Evolutionary conservation across 2,329 filamentous ascomycete genomes (phyloP), one percentile per base, ranked within the genome.

Genomic region (Talaromyces albobiverticillius): DNA sequence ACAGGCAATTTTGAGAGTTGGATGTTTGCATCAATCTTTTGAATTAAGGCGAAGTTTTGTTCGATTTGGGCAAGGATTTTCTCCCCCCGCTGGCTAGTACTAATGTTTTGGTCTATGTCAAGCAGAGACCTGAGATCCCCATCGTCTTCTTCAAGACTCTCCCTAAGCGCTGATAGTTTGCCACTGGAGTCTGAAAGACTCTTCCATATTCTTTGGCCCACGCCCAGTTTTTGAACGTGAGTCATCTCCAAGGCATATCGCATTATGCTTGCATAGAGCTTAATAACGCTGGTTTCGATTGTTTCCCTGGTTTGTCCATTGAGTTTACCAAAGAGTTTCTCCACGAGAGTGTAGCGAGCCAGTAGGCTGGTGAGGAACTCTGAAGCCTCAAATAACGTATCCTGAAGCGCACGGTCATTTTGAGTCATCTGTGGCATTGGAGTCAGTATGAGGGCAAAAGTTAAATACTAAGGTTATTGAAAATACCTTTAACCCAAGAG

Each of bases 401-500:
- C 47, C 16, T 38, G 52, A 14, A 41, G 26, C 8, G 59, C 16
- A 25, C 1, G 29, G 34, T 53, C 29, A 25, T 60, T 63, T 51
- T 61, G 38, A 2, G 45, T 25, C 46, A 63, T 59, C 60, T 62
- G 3, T 29, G 25, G 9, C 25, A 29, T 29, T 29, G 25, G 25
- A 29, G 25, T 29, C 9, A 29, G 9, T 9, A 29, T 29, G 25
- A n/a, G 25, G 25, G 9, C 25, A 29, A 9, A 5, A 29, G 9
- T 29, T 4, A 29, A 29, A 29, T n/a, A n/a, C n/a, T 29, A 29
- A 29, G 25, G 25, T 9, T 29, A 5, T n/a, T n/a, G n/a, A n/a
- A n/a, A n/a, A n/a, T 43, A 61, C 59, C 6, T 43, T 63, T 18
- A 63, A 46, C 25, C 60, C 54, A 50, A 63, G 48, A n/a, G 52